Evolutionary conservation across 2,329 filamentous ascomycete species (phyloP).

Genomic region (Phaeosphaeria sp.): DNA sequence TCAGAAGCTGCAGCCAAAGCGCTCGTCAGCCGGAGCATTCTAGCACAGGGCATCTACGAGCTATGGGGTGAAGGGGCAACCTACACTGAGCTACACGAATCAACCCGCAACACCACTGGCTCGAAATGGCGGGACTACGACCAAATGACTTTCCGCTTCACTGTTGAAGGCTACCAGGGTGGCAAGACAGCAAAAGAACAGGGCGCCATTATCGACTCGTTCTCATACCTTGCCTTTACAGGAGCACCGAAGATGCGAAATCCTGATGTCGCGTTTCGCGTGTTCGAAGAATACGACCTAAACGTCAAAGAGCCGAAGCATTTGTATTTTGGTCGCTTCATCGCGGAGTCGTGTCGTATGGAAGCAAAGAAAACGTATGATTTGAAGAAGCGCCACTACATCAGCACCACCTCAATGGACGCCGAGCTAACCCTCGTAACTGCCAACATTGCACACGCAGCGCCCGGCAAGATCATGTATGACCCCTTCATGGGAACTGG

Average conservation of each 20-base stretch:
- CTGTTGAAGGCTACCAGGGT: constrained; percentile 81
- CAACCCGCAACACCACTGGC: constrained; percentile 65
- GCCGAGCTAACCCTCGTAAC: constrained; percentile 90
- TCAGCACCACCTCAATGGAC: constrained; percentile 97
- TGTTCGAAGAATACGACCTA: constrained; percentile 82
- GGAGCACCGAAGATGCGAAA: constrained; percentile 80
- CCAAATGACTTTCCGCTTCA: constrained; percentile 78
- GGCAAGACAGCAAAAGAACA: constrained; percentile 70
- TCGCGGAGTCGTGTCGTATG: constrained; percentile 70
- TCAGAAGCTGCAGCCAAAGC: constrained; percentile 68
- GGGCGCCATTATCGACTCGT: constrained; percentile 79
- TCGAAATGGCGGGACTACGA: constrained; percentile 73
- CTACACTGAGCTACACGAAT: constrained; percentile 72
- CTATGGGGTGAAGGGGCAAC: constrained; percentile 79
- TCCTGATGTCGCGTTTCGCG: constrained; percentile 72
- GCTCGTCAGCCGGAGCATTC: constrained; percentile 78
- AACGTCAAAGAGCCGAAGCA: constrained; percentile 59
- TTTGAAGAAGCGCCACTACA: constrained; percentile 91
- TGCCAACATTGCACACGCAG: constrained; percentile 86
- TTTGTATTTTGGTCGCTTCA: constrained; percentile 74
- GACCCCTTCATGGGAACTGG: constrained; percentile 97
- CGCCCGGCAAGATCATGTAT: constrained; percentile 84
- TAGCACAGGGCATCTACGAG: constrained; percentile 84
- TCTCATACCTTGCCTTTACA: constrained; percentile 77
- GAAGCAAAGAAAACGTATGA: constrained; percentile 77